Base-by-base conservation (phyloP, 208 protist species). In the Leptomonas seymouri region DNA sequence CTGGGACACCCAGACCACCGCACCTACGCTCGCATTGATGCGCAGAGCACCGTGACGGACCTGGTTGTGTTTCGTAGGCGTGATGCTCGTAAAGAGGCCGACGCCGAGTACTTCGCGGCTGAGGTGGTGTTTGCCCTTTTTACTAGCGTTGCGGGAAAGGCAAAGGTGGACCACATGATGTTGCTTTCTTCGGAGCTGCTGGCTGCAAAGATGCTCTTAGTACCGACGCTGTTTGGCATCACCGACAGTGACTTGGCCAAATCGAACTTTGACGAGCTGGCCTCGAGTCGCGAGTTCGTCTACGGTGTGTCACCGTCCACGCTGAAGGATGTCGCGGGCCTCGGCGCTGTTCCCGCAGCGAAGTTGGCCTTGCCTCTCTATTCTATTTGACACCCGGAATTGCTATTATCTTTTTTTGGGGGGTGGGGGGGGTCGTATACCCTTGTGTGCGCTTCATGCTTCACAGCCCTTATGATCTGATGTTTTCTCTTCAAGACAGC, bases 241-340 rank as follows among this genome's bases (percentile, higher is more conserved):
- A 82, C 89, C 18, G 91, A 96, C 18, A 90, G 81, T 54, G 91
- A 96, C 44, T 60, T 94, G 12, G 85, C 79, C 62, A 94, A 90
- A 75, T 79, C 79, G 8, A 88, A 84, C 60, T 94, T 93, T 58
- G 88, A 93, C 31, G 88, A 96, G 65, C 23, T 89, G n/a, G 23
- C 62, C 9, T 1, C 31, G 9, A 57, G 54, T 27, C 84, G 91
- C 12, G 78, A 94, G 71, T 93, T 84, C 48, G 66, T 96, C 25
- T 96, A 96, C 67, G 78, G 70, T 15, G 63, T 86, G 39, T 48
- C 57, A 4, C 31, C 16, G 65, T 39, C 25, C 31, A 85, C 56
- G 49, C 64, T 53, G 36, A 36, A 39, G 20, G 66, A 57, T 27
- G 51, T 61, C 9, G 59, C 58, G 18, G 73, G 67, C 2, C 63